Evolutionary conservation across 345 rosid genomes (phyloP).

Genomic region (Syzygium oleosum): DNA sequence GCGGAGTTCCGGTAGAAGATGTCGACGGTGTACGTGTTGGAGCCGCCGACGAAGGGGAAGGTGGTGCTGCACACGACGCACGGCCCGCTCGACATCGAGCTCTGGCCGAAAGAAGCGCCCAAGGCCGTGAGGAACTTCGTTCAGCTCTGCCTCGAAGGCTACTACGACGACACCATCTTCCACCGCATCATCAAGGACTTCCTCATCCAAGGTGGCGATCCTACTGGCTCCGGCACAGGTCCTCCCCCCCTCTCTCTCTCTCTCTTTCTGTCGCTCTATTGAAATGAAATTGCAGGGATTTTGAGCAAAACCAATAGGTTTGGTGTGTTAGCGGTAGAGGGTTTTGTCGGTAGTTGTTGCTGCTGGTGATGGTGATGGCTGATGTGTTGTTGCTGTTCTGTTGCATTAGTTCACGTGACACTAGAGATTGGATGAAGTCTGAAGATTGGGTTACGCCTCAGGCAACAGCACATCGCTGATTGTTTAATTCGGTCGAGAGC

Average conservation of each 20-base stretch:
- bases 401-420: background rate
- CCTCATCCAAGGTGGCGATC: slow-evolving; percentile 86
- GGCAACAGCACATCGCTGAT: background rate
- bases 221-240: slow-evolving; percentile 89
- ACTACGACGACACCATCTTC: slow-evolving; percentile 75
- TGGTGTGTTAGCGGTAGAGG: background rate
- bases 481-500: background rate
- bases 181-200: slow-evolving; percentile 91
- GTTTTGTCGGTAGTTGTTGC: background rate
- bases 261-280: background rate
- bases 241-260: background rate
- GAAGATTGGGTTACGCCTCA: background rate
- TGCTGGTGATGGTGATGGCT: background rate
- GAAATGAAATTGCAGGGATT: background rate
- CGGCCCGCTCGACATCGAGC: slow-evolving; percentile 87
- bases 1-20: slow-evolving; percentile 14
- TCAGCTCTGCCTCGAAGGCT: slow-evolving; percentile 89
- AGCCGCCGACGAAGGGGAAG: slow-evolving; percentile 94
- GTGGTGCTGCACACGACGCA: slow-evolving; percentile 69
- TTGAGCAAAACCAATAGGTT: background rate
- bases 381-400: background rate
- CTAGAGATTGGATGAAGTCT: background rate
- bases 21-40: slow-evolving; percentile 86
- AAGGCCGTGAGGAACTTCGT: slow-evolving; percentile 92
- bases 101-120: slow-evolving; percentile 95